phyloP scores from a whole-genome alignment of 1,284 basidiomycete species.

The Golubevia pallescens region DNA sequence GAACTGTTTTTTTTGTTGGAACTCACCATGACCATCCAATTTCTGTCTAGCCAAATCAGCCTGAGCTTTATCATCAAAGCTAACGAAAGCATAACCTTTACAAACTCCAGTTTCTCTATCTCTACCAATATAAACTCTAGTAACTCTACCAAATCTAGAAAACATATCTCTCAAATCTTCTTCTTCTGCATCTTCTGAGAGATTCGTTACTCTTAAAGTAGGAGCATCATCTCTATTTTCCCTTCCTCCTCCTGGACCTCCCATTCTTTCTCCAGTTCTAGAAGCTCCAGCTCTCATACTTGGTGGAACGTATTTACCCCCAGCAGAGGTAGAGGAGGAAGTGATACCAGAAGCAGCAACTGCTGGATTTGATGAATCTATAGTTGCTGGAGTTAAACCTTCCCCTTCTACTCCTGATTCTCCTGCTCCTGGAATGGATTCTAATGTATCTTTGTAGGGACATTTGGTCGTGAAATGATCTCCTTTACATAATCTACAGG shows the following conservation, averaged over 20 bases:
- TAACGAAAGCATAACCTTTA: conserved; percentile 91
- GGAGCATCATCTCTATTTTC: conserved; percentile 83
- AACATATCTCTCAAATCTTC: conserved; percentile 93
- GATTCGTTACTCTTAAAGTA: conserved; percentile 95
- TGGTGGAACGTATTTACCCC: conserved; percentile 90
- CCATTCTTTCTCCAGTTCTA: conserved; percentile 83
- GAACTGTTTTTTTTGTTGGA: neutral
- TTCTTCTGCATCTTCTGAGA: conserved; percentile 93
- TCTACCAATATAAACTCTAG: conserved; percentile 89
- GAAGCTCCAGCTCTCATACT: conserved; percentile 77
- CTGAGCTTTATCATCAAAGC: conserved; percentile 80
- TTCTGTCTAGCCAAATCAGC: conserved; percentile 91
- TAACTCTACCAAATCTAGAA: conserved; percentile 69
- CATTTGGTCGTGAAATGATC: conserved; percentile 98
- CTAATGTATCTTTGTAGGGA: conserved; percentile 90
- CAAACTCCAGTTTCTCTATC: conserved; percentile 93
- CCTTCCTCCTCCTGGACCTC: conserved; percentile 66
- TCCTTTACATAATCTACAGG: conserved; percentile 93
- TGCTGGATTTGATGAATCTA: conserved; percentile 12
- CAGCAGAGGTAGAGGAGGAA: conserved; percentile 18
- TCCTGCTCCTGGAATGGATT: conserved; percentile 71
- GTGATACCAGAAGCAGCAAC: conserved; percentile 5
- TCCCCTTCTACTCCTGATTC: conserved; percentile 16
- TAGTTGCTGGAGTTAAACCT: conserved; percentile 24
- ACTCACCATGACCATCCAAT: conserved; percentile 81